phyloP scores from a whole-genome alignment of 2,329 filamentous ascomycete species.

The Trichoderma semiorbis region DNA sequence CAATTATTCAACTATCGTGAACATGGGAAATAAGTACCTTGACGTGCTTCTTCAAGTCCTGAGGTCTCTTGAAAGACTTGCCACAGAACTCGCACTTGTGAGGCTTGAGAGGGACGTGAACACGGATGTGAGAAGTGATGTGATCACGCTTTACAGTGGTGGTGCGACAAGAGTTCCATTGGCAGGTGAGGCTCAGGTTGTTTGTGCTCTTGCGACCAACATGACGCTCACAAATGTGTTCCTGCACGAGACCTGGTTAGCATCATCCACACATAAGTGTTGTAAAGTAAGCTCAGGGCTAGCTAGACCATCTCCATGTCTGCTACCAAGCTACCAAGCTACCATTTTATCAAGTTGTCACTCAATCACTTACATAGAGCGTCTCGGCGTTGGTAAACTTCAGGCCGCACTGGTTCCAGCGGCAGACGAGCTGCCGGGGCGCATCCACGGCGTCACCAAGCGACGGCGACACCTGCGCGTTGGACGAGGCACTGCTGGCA shows the following conservation, averaged over 20 bases:
- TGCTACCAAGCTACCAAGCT: not conserved
- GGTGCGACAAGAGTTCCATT: constrained; percentile 94
- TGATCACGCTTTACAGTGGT: constrained; percentile 98
- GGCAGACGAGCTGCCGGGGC: constrained; percentile 46
- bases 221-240: constrained; percentile 97
- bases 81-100: constrained; percentile 99
- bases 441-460: not conserved
- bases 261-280: not conserved
- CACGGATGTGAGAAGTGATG: constrained; percentile 97
- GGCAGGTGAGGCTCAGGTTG: constrained; percentile 94
- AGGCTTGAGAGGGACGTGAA: constrained; percentile 97
- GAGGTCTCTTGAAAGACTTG: constrained; percentile 98
- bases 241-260: constrained; percentile 48
- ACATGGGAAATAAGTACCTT: constrained; percentile 53
- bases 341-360: not conserved
- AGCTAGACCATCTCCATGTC: not conserved
- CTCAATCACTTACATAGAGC: constrained; percentile 52
- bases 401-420: constrained; percentile 58
- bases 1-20: not conserved
- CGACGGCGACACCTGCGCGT: not conserved
- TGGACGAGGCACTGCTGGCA: not conserved
- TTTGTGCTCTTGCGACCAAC: constrained; percentile 99
- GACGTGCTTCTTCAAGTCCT: constrained; percentile 99
- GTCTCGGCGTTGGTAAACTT: constrained; percentile 56
- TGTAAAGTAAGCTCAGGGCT: too few species aligned